Base-by-base conservation (phyloP, 2,329 filamentous ascomycete genomes). In the Dothiorella sarmentorum region DNA sequence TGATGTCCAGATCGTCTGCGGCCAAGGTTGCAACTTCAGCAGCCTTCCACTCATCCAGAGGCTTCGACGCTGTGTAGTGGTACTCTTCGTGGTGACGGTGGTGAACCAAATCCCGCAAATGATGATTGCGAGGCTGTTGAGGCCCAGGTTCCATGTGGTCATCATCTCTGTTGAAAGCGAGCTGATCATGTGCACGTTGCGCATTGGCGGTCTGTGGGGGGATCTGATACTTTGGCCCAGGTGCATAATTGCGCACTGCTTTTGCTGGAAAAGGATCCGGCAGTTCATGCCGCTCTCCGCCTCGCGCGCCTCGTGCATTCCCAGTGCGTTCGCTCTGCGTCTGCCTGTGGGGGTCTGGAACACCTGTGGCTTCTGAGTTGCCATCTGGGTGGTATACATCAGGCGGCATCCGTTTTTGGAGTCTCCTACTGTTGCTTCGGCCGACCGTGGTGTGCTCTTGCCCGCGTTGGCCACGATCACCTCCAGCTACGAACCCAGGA, bases 11-110 rank as follows among this genome's bases (percentile, higher is more conserved):
- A 63, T 81, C 78, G 9, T 76, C 72, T 0, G 69, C 67, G 4
- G 66, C 65, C 13, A 81, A 69, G 17, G 67, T 68, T 15, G 72
- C 76, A 17, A 71, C 64, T 13, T 69, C 69, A 3, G 73, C 78
- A 42, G 66, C 66, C 60, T 69, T 75, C 78, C 78, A 80, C 53
- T 80, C 78, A 31, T 89, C 82, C 7, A 92, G 85, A 0, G 84
- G 79, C 26, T 59, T 45, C 1, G 38, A 37, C 3, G 82, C 77
- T 27, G 83, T 73, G 67, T 89, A 90, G 10, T 66, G 38, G 69
- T 75, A 63, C 68, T 79, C 70, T 69, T 80, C 51, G 71, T 69
- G 70, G 71, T 74, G 62, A 72, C 79, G 37, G 69, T 76, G 63
- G 33, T 66, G 63, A 35, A 70, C 66, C 4, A 68, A 31, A 47